Evolutionary conservation across 352 stramenopile species (phyloP).

Genomic region (Detonula confervacea): DNA sequence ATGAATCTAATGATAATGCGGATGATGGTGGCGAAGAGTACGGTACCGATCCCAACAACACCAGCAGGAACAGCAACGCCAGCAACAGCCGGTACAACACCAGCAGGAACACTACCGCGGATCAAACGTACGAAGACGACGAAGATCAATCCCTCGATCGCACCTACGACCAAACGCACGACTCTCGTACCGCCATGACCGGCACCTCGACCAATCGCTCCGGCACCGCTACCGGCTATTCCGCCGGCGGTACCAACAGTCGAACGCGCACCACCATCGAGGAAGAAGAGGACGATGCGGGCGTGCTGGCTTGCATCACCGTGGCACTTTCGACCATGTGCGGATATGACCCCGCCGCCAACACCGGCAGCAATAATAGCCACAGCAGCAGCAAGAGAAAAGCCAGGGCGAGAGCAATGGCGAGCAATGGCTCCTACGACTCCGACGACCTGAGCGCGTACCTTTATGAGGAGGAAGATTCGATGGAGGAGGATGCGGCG

Average conservation of each 20-base stretch:
- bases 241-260: not conserved
- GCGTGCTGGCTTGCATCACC: slow-evolving; percentile 44
- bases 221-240: not conserved
- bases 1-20: slow-evolving; percentile 19
- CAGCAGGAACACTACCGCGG: not conserved
- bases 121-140: not conserved
- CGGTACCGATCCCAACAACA: not conserved
- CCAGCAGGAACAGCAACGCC: not conserved
- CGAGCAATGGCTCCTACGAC: not conserved
- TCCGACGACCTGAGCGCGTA: not conserved
- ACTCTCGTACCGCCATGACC: too few species aligned
- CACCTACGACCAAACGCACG: not conserved
- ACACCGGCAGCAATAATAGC: slow-evolving; percentile 4
- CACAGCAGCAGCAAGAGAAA: not conserved
- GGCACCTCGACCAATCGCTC: not conserved
- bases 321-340: slow-evolving; percentile 41
- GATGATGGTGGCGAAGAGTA: not conserved
- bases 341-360: slow-evolving; percentile 17
- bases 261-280: slow-evolving; percentile 3
- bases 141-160: slow-evolving; percentile 18
- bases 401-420: not conserved
- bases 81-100: not conserved
- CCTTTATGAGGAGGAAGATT: too few species aligned
- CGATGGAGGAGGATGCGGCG: slow-evolving; percentile 45
- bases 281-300: slow-evolving; percentile 26